Evolutionary conservation across 306 rosid genomes (phyloP).

Genomic region (Rubus idaeus): DNA sequence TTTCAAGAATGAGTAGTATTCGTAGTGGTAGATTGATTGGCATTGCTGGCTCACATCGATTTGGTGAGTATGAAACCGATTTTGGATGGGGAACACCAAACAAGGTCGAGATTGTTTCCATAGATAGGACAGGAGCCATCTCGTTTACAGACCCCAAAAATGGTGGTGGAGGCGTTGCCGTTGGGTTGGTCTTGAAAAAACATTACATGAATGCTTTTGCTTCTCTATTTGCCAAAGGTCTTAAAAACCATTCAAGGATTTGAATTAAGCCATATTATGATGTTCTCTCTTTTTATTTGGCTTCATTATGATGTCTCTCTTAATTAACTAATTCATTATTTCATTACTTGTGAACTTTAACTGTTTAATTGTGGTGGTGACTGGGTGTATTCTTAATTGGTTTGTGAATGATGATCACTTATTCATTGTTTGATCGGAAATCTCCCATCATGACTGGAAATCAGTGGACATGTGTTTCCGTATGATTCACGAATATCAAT

Average conservation of each 20-base stretch:
- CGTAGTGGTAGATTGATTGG: neutral
- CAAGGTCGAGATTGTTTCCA: conserved; percentile 25
- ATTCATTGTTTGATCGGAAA: too few relatives aligned
- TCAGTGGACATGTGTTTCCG: too few relatives aligned
- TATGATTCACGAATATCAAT: too few relatives aligned
- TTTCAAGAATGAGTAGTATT: neutral
- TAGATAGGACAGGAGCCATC: conserved; percentile 8
- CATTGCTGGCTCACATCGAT: conserved; percentile 39
- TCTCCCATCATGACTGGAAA: too few relatives aligned
- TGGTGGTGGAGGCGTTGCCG: conserved; percentile 32
- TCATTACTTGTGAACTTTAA: too few relatives aligned
- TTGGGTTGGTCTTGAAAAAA: conserved; percentile 24
- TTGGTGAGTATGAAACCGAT: conserved; percentile 27
- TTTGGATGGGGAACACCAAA: conserved; percentile 45
- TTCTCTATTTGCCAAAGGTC: conserved; percentile 15
- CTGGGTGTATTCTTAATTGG: too few relatives aligned
- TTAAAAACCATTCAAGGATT: neutral
- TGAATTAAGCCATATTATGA: neutral
- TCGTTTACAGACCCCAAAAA: neutral
- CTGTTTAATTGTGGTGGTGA: too few relatives aligned
- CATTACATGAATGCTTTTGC: conserved; percentile 24
- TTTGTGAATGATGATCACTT: too few relatives aligned
- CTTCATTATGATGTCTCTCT: too few relatives aligned
- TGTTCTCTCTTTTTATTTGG: too few relatives aligned
- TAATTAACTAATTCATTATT: too few relatives aligned